Percentiles rank a stretch among this genome's conserved stretches.
These are phyloP conservation scores for Aspergillus mulundensis DNA, from an alignment of 495 filamentous ascomycete species.

Conservation along the genomic window DNA sequence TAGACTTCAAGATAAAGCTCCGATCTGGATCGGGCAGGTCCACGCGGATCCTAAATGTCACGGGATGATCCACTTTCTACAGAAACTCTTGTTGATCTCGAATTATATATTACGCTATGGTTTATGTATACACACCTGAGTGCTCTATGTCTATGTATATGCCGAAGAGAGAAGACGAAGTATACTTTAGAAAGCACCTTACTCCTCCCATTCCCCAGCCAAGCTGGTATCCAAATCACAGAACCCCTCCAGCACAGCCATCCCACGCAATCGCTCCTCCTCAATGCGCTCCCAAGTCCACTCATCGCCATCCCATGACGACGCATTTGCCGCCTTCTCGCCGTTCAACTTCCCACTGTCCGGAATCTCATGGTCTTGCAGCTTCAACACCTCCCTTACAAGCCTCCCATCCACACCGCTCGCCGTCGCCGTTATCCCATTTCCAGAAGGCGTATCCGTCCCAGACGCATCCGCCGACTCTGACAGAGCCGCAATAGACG, in stretches of 20 bases:
- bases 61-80: neutral
- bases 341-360: conserved; percentile 24
- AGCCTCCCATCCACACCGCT: conserved; percentile 32
- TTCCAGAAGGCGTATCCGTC: conserved; percentile 33
- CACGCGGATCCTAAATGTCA: conserved; percentile 4
- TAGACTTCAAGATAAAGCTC: neutral
- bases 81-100: neutral
- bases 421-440: conserved; percentile 30
- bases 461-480: conserved; percentile 31
- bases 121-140: neutral
- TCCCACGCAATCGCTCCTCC: conserved; percentile 50
- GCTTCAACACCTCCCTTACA: conserved; percentile 36
- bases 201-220: conserved; percentile 37
- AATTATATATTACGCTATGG: neutral
- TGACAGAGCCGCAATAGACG: neutral
- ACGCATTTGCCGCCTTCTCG: conserved; percentile 32
- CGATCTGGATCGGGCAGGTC: conserved; percentile 14
- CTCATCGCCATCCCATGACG: conserved; percentile 36
- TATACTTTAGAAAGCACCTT: too few relatives aligned
- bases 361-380: conserved; percentile 29
- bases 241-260: conserved; percentile 51
- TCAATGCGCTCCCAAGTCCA: conserved; percentile 58
- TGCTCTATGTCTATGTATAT: conserved; percentile 3
- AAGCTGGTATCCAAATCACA: conserved; percentile 46
- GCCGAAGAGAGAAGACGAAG: neutral